phyloP scores from a whole-genome alignment of 2,329 filamentous ascomycete genomes.

The Paecilomyces niveus region DNA sequence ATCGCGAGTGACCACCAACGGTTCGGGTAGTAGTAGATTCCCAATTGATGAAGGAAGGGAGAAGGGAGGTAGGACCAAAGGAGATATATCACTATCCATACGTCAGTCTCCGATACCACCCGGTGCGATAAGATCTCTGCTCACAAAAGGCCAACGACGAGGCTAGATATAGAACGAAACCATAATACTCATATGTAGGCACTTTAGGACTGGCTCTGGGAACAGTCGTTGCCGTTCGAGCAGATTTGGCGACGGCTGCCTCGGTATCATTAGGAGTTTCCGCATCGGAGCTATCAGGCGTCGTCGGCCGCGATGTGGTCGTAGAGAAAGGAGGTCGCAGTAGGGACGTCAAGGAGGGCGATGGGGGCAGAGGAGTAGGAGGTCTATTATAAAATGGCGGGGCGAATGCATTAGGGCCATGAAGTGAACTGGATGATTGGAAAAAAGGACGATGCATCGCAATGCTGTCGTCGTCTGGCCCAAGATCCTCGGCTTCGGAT shows the following conservation, averaged over 20 bases:
- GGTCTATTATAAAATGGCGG: constrained; percentile 96
- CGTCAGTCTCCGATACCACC: neutral
- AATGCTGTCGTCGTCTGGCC: constrained; percentile 20
- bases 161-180: constrained; percentile 92
- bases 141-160: constrained; percentile 72
- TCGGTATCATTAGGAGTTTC: constrained; percentile 60
- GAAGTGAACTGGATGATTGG: constrained; percentile 34
- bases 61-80: constrained; percentile 88
- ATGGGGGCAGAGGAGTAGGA: constrained; percentile 89
- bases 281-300: constrained; percentile 83
- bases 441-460: constrained; percentile 30
- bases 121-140: constrained; percentile 22
- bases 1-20: constrained; percentile 96
- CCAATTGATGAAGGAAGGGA: constrained; percentile 83
- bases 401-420: constrained; percentile 47
- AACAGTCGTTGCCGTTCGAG: constrained; percentile 55
- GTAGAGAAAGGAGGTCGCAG: constrained; percentile 63
- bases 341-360: constrained; percentile 84
- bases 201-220: constrained; percentile 85
- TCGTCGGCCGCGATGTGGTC: constrained; percentile 78
- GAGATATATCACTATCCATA: constrained; percentile 49
- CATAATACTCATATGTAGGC: constrained; percentile 99
- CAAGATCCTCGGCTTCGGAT: constrained; percentile 25
- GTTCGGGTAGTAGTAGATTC: constrained; percentile 94
- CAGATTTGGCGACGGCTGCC: constrained; percentile 54